Evolutionary conservation across 306 rosid genomes (phyloP), one percentile per base, ranked within the genome.

Genomic region (Prunus dulcis): DNA sequence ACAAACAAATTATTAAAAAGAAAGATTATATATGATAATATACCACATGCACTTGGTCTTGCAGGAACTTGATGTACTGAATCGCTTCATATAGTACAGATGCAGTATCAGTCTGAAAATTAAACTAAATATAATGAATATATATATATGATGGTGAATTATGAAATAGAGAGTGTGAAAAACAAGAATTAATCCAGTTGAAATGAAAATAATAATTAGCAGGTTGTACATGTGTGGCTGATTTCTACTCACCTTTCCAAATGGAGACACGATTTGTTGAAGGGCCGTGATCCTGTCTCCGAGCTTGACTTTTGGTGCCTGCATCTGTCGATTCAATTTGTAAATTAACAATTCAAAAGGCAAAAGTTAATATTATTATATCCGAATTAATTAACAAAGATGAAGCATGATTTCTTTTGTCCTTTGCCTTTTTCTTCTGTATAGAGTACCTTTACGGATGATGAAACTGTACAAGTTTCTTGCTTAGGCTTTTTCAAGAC

Each of bases 261-360:
- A 95, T 55, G 98, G 98, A 79, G 98, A 92, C 81, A 95, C 98
- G 74, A 95, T 95, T 87, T 92, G 98, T 77, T 95, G 98, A 83
- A 95, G 97, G 74, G 95, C 84, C 46, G 97, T 85, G 86, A 95
- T 90, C 84, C 81, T 92, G 64, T 95, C 97, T 18, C 81, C 88
- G 76, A 95, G 69, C 94, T 92, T 95, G 87, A 90, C 97, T 91
- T 95, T 95, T 52, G 98, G 97, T 73, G 91, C 92, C 79, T 89
- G 97, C 71, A 86, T 82, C 93, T 88, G 76, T 84, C 66, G 67
- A 43, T 57, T 32, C 22, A 30, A 69, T 30, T 6, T 15, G 65
- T 67, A 9, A 56, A 20, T 60, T 45, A 25, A 68, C 30, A 69
- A 56, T 55, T 17, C 73, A 15, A 23, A 23, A 60, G 34, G 9